Base-by-base conservation (phyloP, 139 green algal species). In the Mychonastes homosphaera region DNA sequence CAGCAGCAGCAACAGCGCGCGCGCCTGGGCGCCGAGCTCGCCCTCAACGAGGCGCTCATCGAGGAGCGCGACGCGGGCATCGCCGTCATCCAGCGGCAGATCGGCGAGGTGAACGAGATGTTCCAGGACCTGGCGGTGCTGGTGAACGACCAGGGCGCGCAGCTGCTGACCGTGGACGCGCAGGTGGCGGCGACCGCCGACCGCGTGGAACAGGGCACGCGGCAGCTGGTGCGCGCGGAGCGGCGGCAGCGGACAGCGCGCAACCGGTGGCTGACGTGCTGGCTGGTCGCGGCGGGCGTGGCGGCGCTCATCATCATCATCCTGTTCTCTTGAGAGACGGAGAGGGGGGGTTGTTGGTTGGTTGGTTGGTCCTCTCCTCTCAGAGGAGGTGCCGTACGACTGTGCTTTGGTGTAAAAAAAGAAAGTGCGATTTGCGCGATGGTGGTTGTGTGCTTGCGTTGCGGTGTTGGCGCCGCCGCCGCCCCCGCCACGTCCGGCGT, bases 41-140 rank as follows among this genome's bases (percentile, higher is more conserved):
- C 67, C 19, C 86, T 84, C 62, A 86, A 94, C 44, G 84, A 91
- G 49, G 80, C 77, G 1, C 53, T 95, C 6, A 91, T 94, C 45
- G 81, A 89, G 54, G 87, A 95, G 68, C 64, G 87, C 16, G 87
- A 95, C 55, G 46, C 75, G 30, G 85, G 77, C 36, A 92, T 94
- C 23, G 54, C 55, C 55, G 66, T 69, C 52, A 73, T 73, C 24
- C 66, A 75, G 62, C 58, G 52, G 32, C 58, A 78, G 33, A 79
- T 79, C 16, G 72, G 49, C 10, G 72, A 81, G 56, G 60, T 85
- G 21, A 82, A 85, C 44, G 75, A 85, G 70, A 85, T 85, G 78
- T 83, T 80, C 62, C 75, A 90, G 66, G 87, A 95, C 69, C 69
- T 95, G 45, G 87, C 87, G 9, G 79, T 88, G 50, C 65, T 95